These are phyloP conservation scores for Gastrolobium villosum DNA, from an alignment of 306 rosid genomes.

Conservation along the genomic window DNA sequence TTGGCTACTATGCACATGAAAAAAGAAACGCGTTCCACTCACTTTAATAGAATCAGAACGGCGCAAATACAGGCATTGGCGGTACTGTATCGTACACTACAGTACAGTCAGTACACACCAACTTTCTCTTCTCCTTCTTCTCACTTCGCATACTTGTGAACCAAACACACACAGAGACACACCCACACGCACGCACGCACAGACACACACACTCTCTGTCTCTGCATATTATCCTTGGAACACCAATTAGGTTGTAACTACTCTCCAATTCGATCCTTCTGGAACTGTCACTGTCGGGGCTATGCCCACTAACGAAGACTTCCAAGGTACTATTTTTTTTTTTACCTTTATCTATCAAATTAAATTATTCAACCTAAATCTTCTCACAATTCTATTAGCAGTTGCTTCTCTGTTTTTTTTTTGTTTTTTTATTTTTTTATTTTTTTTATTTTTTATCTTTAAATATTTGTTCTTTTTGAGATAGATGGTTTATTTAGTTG, in stretches of 20 bases:
- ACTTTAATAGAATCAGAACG: slow-evolving; percentile 34
- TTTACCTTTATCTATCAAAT: neutral
- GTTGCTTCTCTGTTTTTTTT: neutral
- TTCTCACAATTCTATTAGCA: neutral
- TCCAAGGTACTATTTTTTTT: slow-evolving; percentile 54
- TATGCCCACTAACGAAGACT: slow-evolving; percentile 65
- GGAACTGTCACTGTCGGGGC: slow-evolving; percentile 16
- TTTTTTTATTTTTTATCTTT: too few relatives aligned
- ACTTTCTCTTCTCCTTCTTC: neutral
- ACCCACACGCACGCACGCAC: neutral
- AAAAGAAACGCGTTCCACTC: slow-evolving; percentile 38
- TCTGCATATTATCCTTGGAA: too few relatives aligned
- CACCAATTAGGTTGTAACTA: neutral
- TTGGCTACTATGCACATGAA: neutral
- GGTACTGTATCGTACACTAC: neutral
- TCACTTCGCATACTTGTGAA: neutral
- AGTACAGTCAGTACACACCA: neutral
- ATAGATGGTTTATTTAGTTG: too few relatives aligned
- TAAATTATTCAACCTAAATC: neutral
- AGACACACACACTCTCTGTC: neutral
- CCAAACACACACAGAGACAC: neutral
- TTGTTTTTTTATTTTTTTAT: too few relatives aligned
- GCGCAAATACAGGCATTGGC: slow-evolving; percentile 44
- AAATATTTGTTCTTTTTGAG: too few relatives aligned
- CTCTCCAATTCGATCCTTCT: neutral